These are phyloP conservation scores for Lyophyllum shimeji DNA, from an alignment of 768 basidiomycete genomes.

Conservation along the genomic window DNA sequence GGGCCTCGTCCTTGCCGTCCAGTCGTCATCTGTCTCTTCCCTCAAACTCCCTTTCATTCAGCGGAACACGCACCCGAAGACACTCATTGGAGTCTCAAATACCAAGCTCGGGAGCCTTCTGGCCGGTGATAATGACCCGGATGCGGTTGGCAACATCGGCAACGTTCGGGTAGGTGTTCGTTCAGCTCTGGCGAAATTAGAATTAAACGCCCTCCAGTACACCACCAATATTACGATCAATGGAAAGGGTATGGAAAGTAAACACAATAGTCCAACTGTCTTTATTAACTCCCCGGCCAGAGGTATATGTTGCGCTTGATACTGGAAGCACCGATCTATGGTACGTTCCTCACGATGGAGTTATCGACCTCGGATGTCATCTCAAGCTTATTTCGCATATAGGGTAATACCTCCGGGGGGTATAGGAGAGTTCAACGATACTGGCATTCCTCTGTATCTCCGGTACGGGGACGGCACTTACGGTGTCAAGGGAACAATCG, in stretches of 20 bases:
- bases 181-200: not conserved
- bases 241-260: slow-evolving; percentile 19
- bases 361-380: not conserved
- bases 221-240: slow-evolving; percentile 32
- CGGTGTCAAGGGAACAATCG: slow-evolving; percentile 33
- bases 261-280: not conserved
- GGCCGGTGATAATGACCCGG: not conserved
- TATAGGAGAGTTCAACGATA: slow-evolving; percentile 33
- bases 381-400: not conserved
- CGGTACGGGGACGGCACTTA: slow-evolving; percentile 37
- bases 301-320: slow-evolving; percentile 33
- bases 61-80: not conserved
- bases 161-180: slow-evolving; percentile 11
- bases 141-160: slow-evolving; percentile 7
- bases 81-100: not conserved
- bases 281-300: slow-evolving; percentile 6
- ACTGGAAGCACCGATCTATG: slow-evolving; percentile 40
- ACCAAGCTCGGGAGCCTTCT: not conserved
- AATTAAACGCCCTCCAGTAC: not conserved
- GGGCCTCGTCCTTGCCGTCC: not conserved
- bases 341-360: slow-evolving; percentile 13
- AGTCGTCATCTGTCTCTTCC: not conserved
- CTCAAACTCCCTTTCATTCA: not conserved
- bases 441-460: slow-evolving; percentile 25
- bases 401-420: slow-evolving; percentile 35